Conservation (phyloP, 495 filamentous ascomycete species). For the Massariosphaeria phaeospora region DNA sequence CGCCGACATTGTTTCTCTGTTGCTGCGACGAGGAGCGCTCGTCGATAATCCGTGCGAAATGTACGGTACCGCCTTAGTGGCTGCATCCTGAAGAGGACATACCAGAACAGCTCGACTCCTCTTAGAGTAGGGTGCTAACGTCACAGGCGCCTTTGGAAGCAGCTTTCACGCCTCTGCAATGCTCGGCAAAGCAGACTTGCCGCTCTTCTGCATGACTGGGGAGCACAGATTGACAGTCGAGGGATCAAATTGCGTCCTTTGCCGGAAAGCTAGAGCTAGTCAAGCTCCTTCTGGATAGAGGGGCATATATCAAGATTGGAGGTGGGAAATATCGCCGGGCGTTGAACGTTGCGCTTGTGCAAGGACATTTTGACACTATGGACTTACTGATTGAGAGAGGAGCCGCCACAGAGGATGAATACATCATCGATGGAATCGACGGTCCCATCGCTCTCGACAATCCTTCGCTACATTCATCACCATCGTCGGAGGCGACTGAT, state of each 20-base stretch:
- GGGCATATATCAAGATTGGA: not conserved
- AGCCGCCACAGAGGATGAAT: not conserved
- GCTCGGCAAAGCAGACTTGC: conserved; percentile 2
- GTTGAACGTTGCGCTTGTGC: not conserved
- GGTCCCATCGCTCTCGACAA: not conserved
- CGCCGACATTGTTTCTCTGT: conserved; percentile 1
- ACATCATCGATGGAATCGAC: not conserved
- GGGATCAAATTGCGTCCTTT: conserved; percentile 1
- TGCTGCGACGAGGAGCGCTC: conserved; percentile 7
- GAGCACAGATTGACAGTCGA: conserved; percentile 7
- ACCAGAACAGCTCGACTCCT: conserved; percentile 1
- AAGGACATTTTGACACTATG: not conserved
- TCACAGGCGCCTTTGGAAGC: conserved; percentile 1
- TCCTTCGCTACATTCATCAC: not conserved
- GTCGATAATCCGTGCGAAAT: conserved; percentile 6
- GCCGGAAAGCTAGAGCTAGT: conserved; percentile 1
- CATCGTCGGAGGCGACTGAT: not conserved
- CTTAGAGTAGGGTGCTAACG: conserved; percentile 4
- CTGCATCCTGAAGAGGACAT: conserved; percentile 7
- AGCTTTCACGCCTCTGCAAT: conserved; percentile 1
- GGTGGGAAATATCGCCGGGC: conserved; percentile 11
- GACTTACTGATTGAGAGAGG: conserved; percentile 10
- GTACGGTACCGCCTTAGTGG: conserved; percentile 11
- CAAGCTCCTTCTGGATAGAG: not conserved
- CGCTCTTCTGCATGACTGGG: conserved; percentile 27